These are phyloP conservation scores for Sugiyamaella americana DNA, from an alignment of 805 yeast species.

Conservation along the genomic window DNA sequence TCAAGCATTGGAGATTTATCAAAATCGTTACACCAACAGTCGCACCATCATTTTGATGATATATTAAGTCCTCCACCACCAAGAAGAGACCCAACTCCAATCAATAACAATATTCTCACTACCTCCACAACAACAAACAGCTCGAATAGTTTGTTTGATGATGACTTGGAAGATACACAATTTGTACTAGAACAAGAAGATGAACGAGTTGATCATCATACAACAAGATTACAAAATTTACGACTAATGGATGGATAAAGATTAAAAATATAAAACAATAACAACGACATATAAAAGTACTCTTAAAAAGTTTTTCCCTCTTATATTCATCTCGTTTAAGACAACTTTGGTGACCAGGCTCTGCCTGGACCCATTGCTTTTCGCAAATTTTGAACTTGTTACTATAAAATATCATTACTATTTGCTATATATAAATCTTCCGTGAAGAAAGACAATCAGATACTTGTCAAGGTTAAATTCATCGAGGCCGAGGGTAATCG, in stretches of 20 bases:
- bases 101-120: not conserved
- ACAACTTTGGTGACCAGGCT: not conserved
- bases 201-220: not conserved
- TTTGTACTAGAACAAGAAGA: conserved; percentile 19
- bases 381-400: too few relatives aligned
- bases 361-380: not conserved
- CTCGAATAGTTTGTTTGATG: conserved; percentile 7
- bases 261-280: too few relatives aligned
- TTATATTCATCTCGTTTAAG: too few relatives aligned
- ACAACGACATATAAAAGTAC: too few relatives aligned
- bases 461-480: conserved; percentile 24
- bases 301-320: too few relatives aligned
- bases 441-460: conserved; percentile 12
- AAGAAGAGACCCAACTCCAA: not conserved
- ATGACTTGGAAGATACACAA: conserved; percentile 21
- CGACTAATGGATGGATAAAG: not conserved
- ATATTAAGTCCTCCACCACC: not conserved
- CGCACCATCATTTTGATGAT: too few relatives aligned
- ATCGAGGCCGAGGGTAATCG: conserved; percentile 21
- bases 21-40: not conserved
- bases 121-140: not conserved
- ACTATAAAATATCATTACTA: too few relatives aligned
- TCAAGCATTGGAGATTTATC: not conserved
- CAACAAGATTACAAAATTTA: not conserved
- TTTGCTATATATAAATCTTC: not conserved